Conservation (phyloP, 257 asterid genomes). For the Thymus mandschuricus region DNA sequence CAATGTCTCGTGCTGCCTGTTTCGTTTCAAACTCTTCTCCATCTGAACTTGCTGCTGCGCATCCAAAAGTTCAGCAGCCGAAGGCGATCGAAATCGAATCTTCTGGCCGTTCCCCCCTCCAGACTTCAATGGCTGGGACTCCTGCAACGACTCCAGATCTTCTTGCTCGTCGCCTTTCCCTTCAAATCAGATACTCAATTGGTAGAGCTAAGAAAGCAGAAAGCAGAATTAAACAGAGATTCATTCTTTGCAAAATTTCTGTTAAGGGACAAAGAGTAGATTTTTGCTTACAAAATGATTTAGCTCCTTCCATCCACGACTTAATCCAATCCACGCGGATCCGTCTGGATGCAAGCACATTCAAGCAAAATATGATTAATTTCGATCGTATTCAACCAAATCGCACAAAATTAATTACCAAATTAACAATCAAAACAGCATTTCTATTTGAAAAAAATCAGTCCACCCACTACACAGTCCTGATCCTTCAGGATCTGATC, state of each 20-base stretch:
- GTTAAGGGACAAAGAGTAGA: not conserved
- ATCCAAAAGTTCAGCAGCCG: constrained; percentile 84
- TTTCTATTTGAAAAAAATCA: not conserved
- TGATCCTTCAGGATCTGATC: constrained; percentile 29
- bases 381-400: not conserved
- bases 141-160: constrained; percentile 55
- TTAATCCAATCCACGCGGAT: constrained; percentile 23
- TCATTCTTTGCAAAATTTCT: not conserved
- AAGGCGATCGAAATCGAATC: constrained; percentile 95
- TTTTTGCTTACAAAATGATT: constrained; percentile 23
- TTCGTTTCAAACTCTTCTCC: constrained; percentile 74
- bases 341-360: constrained; percentile 20
- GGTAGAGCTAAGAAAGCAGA: constrained; percentile 30
- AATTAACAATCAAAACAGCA: not conserved
- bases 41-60: constrained; percentile 64
- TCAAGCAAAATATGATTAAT: not conserved
- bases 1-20: constrained; percentile 49
- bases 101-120: constrained; percentile 86
- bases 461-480: not conserved
- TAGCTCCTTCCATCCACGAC: constrained; percentile 28
- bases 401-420: not conserved
- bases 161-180: constrained; percentile 37
- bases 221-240: constrained; percentile 24
- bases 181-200: constrained; percentile 35
- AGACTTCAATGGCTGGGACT: constrained; percentile 54